Evolutionary conservation across 768 basidiomycete species (phyloP), one percentile per base, ranked within the genome.

Genomic region (Phlegmacium glaucopus): DNA sequence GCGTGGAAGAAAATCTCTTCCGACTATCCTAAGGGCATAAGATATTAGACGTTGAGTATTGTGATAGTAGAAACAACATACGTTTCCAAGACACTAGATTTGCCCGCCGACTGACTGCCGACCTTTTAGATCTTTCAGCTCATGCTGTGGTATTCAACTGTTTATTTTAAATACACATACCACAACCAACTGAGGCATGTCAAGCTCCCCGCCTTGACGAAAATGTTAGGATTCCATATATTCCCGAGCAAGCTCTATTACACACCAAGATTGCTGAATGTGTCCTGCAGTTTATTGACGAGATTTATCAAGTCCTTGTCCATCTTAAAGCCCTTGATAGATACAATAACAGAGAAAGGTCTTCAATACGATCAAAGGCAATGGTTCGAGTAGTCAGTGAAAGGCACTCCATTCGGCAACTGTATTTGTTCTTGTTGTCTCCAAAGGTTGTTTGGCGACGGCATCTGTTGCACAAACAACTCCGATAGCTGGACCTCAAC

Each of bases 1-100:
- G 44, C 90, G 82, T 30, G 90, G 87, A 49, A 92, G 83, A 62
- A 91, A 93, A 68, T 92, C 90, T 49, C 88, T 81, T 44, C 96
- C 96, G 52, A 99, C 96, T 58, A 98, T 96, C 22, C 93, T 91
- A 56, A 22, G 34, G 35, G 36, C 13, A 38, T 50, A 49, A 22
- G 34, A 42, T 15, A 43, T 16, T 42, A 32, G 34, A 41, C 47
- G 39, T 44, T 32, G 42, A 40, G 40, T 32, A 34, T 44, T 39
- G n/a, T 34, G 32, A 46, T 43, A 26, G 18, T 26, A 45, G 29
- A 37, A 32, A 22, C 44, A 49, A 77, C 88, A 59, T 58, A 93
- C 93, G 89, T 98, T 71, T 98, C 94, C 47, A 98, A 79, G 44
- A 93, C 91, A 66, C 90, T 92, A 29, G 94, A 96, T 74, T 96